Evolutionary conservation across 2,329 filamentous ascomycete species (phyloP).

Genomic region (Nothophoma quercina): DNA sequence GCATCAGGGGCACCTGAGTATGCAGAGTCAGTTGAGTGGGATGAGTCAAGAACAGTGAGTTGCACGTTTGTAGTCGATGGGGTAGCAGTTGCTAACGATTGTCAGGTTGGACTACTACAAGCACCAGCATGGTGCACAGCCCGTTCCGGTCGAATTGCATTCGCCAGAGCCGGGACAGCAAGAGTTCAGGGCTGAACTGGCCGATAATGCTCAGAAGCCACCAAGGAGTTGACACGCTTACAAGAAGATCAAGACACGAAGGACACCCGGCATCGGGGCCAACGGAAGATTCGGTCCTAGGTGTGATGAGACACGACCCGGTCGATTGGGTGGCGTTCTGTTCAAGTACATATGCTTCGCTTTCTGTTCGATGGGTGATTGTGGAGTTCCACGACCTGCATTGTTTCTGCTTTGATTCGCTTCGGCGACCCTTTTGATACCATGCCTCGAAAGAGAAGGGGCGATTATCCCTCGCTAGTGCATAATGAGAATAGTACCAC

Average conservation of each 20-base stretch:
- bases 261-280: background rate
- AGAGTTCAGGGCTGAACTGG: conserved; percentile 35
- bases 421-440: conserved; percentile 14
- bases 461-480: conserved; percentile 1
- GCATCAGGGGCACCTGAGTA: conserved; percentile 28
- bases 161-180: conserved; percentile 32
- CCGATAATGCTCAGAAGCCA: conserved; percentile 25
- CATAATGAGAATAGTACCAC: conserved; percentile 1
- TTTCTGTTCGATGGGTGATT: background rate
- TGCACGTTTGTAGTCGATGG: background rate
- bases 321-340: background rate
- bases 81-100: conserved; percentile 7
- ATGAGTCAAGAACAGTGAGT: conserved; percentile 39
- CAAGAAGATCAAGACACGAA: too few relatives aligned
- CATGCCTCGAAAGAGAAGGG: background rate
- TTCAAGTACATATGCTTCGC: conserved; percentile 4
- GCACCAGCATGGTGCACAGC: conserved; percentile 18
- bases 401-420: background rate
- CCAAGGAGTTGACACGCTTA: conserved; percentile 1
- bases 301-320: too few relatives aligned
- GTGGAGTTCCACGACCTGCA: background rate
- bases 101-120: conserved; percentile 34
- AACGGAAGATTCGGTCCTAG: too few relatives aligned
- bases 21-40: conserved; percentile 24
- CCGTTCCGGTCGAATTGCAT: conserved; percentile 29